Conservation (phyloP, 768 basidiomycete genomes). For the Russula emetica region DNA sequence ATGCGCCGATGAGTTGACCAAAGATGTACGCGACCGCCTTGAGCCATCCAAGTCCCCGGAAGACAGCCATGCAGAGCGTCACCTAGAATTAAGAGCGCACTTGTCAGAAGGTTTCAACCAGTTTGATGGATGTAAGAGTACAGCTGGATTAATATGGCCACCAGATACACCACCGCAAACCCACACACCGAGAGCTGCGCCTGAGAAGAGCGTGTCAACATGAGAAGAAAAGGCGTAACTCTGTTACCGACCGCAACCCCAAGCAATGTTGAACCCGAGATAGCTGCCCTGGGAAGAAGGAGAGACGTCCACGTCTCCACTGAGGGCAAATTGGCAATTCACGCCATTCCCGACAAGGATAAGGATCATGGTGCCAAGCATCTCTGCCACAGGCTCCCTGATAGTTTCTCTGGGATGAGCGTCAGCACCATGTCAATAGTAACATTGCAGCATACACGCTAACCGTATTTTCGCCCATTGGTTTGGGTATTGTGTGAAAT, state of each 20-base stretch:
- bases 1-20: conserved; percentile 57
- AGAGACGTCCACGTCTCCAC: conserved; percentile 23
- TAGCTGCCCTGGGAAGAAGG: conserved; percentile 29
- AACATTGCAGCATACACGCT: neutral
- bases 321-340: conserved; percentile 31
- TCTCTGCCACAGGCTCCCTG: conserved; percentile 31
- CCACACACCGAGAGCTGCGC: conserved; percentile 66
- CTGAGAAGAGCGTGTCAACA: conserved; percentile 29
- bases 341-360: conserved; percentile 30
- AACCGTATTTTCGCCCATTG: conserved; percentile 27
- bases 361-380: conserved; percentile 32
- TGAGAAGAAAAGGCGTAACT: neutral
- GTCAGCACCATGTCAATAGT: neutral
- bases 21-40: conserved; percentile 70
- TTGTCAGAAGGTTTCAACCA: neutral
- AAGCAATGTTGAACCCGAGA: conserved; percentile 28
- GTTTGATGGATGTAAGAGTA: neutral
- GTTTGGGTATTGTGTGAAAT: conserved; percentile 24
- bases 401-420: conserved; percentile 2
- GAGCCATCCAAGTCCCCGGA: conserved; percentile 72
- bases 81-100: conserved; percentile 40
- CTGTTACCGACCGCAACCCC: conserved; percentile 28
- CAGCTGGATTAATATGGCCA: conserved; percentile 50
- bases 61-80: conserved; percentile 62
- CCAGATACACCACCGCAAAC: conserved; percentile 62